Evolutionary conservation across 352 stramenopile species (phyloP), one percentile per base, ranked within the genome.

Genomic region (Elongisporangium senticosum): DNA sequence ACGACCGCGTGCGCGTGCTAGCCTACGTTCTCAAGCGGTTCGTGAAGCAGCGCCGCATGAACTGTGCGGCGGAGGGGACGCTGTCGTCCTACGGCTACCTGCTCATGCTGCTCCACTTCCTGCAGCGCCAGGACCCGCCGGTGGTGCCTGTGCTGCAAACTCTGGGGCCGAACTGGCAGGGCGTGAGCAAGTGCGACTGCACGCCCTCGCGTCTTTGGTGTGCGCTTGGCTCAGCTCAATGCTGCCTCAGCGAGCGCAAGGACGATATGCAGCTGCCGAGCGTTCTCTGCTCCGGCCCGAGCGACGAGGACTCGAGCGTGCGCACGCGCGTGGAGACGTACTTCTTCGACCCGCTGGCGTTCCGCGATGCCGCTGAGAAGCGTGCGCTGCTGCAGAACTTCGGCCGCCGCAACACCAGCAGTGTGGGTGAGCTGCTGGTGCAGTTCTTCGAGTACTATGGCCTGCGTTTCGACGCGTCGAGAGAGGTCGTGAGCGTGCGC

Each of bases 11-110:
- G n/a, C 82, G 86, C 2, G 67, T 82, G 58, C 40, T 95, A 22
- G 86, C 84, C n/a, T 95, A 83, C 58, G 71, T 93, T 24, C 55
- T 95, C 40, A 95, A 95, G 65, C 71, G 74, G 20, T 95, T 92
- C 40, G 82, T 93, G 5, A 93, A 95, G 60, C 70, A 78, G 49
- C 69, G 86, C 10, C 75, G 83, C 22, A 95, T 95, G 77, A 95
- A 95, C 59, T 87, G 85, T 57, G 77, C 86, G 0, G 79, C 83
- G 1, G 80, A 93, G 39, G 83, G 86, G 23, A 95, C 86, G 13
- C 65, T 95, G 1, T 93, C 82, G 19, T 90, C 83, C 1, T 95
- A 95, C 54, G 86, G 86, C 14, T 95, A 93, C 48, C 49, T 95
- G 59, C 73, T 95, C 26, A 83, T 93, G 69, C 74, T 95, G 5